phyloP scores from a whole-genome alignment of 768 basidiomycete species.

The Tephrocybe rancida region DNA sequence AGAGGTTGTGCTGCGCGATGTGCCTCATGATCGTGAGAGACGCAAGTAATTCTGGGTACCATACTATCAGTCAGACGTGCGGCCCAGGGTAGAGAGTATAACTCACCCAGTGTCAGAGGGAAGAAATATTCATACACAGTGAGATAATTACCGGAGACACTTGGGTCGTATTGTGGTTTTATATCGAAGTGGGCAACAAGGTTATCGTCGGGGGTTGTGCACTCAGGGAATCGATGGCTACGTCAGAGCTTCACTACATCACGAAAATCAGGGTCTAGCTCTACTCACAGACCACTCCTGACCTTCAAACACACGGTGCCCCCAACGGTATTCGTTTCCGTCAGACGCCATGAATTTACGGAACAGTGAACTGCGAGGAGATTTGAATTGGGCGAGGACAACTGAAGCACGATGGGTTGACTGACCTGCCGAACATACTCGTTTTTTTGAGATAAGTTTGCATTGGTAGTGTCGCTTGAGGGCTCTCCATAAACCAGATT shows the following conservation, averaged over 20 bases:
- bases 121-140: constrained; percentile 15
- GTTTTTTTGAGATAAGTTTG: constrained; percentile 64
- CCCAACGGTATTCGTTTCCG: constrained; percentile 74
- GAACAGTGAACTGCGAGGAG: constrained; percentile 54
- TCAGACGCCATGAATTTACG: constrained; percentile 72
- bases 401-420: constrained; percentile 9
- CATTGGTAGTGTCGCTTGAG: constrained; percentile 54
- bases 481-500: constrained; percentile 51
- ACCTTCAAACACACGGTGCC: constrained; percentile 49
- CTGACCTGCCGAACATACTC: constrained; percentile 68
- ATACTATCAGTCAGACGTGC: not conserved
- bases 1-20: not conserved
- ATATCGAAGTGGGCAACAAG: constrained; percentile 12
- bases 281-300: constrained; percentile 78
- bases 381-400: not conserved
- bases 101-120: constrained; percentile 10
- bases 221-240: constrained; percentile 1
- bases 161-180: constrained; percentile 10
- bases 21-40: constrained; percentile 1
- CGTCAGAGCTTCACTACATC: constrained; percentile 2
- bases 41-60: constrained; percentile 3
- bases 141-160: constrained; percentile 15
- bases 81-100: not conserved
- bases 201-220: constrained; percentile 4
- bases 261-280: not conserved